Evolutionary conservation across 352 stramenopile species (phyloP), one percentile per base, ranked within the genome.

Genomic region (Globisporangium cederbergense): DNA sequence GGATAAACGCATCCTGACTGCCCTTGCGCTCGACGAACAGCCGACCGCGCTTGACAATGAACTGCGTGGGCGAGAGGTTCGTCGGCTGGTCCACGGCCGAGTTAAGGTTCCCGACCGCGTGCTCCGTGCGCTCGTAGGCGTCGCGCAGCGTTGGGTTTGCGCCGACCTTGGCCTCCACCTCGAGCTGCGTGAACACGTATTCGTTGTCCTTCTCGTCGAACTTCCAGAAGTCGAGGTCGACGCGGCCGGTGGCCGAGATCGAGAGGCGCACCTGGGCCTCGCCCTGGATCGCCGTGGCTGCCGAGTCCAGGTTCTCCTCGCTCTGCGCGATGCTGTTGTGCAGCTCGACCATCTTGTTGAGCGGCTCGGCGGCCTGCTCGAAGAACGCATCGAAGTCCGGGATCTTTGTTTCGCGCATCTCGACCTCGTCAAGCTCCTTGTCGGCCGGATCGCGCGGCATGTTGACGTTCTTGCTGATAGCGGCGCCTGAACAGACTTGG

Each of bases 261-360:
- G 43, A 60, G 16, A 86, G 45, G 0, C 74, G 73, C 42, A 84
- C 60, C 67, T 82, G 73, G 5, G 71, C 76, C 59, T 86, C 77
- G 16, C 75, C 77, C 53, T 86, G 77, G 50, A 86, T 62, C 11
- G 74, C 77, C 2, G 77, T 69, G 22, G 75, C 77, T 2, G 77
- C 73, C 7, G 73, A 20, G 66, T 86, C 79, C 49, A 86, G 73
- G 50, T 83, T 82, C 62, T 82, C 74, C 57, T 84, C 77, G 42
- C 77, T 86, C 55, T 79, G 70, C 10, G 69, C 73, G 38, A 86
- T 82, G 42, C 75, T 77, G 60, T 86, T 86, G 72, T 81, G 54
- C 55, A 78, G 70, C 61, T 72, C 72, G 20, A 78, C 64, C 47
- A 70, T 53, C 42, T 60, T 51, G 47, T 70, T 66, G 49, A 67